These are phyloP conservation scores for Kurtzmaniella quercitrusa DNA, from an alignment of 1,139 yeast genomes.

Conservation along the genomic window DNA sequence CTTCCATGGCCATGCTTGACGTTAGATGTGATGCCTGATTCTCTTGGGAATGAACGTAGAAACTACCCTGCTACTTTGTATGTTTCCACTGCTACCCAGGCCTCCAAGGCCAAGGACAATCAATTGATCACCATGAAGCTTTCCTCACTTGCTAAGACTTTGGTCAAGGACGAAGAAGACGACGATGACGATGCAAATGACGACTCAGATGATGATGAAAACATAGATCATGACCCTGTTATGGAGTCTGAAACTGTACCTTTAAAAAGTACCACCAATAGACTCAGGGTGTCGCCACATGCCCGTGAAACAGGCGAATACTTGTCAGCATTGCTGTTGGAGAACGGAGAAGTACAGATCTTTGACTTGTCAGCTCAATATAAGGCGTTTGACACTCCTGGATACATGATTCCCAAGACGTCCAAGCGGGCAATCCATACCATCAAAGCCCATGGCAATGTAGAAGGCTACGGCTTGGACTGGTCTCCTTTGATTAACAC, in stretches of 20 bases:
- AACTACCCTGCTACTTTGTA: conserved; percentile 85
- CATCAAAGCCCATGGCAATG: conserved; percentile 84
- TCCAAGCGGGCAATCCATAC: conserved; percentile 82
- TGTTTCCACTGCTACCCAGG: conserved; percentile 92
- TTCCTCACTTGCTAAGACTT: conserved; percentile 77
- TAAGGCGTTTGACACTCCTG: conserved; percentile 85
- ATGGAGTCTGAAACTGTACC: conserved; percentile 81
- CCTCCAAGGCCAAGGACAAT: conserved; percentile 80
- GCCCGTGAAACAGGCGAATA: conserved; percentile 75
- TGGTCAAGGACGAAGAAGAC: conserved; percentile 73
- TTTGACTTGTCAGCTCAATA: conserved; percentile 76
- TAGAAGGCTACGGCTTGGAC: conserved; percentile 95
- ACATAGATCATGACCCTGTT: conserved; percentile 69
- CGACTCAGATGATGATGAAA: conserved; percentile 61
- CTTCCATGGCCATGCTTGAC: conserved; percentile 98
- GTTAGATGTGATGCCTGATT: conserved; percentile 82
- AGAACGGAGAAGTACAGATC: conserved; percentile 83
- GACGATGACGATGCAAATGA: conserved; percentile 68
- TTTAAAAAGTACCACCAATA: conserved; percentile 78
- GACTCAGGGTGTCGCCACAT: conserved; percentile 83
- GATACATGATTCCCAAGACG: conserved; percentile 71
- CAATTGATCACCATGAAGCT: conserved; percentile 82
- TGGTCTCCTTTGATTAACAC: conserved; percentile 87
- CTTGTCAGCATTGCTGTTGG: conserved; percentile 84
- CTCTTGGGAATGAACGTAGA: conserved; percentile 83